A percentile compares a stretch with the other conserved stretches of the same genome.
Conservation (phyloP, 129 eudicot species). For the Sambucus nigra region DNA sequence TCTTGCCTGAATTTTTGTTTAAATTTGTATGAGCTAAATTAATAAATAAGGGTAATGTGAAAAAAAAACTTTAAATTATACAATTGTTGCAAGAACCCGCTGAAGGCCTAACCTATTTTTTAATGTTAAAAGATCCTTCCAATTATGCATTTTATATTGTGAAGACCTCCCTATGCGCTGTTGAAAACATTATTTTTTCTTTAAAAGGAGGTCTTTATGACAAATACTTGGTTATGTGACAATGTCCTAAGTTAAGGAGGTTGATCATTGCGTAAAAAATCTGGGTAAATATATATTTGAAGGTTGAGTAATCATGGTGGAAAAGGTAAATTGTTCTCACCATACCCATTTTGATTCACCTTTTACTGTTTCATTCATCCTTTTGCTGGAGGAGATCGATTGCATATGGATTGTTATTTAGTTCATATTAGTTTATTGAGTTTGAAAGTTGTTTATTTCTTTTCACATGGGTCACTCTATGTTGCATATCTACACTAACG, state of each 20-base stretch:
- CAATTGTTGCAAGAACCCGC: too few species aligned
- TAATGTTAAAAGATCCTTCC: too few species aligned
- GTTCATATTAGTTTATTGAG: background rate
- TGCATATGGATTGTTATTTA: background rate
- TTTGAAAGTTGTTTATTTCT: slow-evolving; percentile 27
- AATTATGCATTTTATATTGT: too few species aligned
- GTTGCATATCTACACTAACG: slow-evolving; percentile 94
- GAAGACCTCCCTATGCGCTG: too few species aligned
- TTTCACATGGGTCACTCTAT: slow-evolving; percentile 53
- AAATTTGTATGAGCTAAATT: too few species aligned
- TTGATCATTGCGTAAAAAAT: slow-evolving; percentile 72
- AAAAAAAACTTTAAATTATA: too few species aligned
- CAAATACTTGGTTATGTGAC: slow-evolving; percentile 93
- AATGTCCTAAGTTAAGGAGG: slow-evolving; percentile 73
- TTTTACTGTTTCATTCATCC: background rate
- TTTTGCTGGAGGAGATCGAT: too few species aligned
- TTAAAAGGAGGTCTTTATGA: too few species aligned
- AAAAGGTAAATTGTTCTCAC: slow-evolving; percentile 52
- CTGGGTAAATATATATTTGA: slow-evolving; percentile 75
- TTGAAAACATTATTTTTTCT: too few species aligned
- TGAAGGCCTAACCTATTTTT: too few species aligned
- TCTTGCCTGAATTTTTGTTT: too few species aligned
- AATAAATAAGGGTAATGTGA: too few species aligned
- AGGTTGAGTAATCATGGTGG: slow-evolving; percentile 90
- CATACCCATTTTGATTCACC: background rate